Percentiles rank a stretch among this genome's conserved stretches.
These are phyloP conservation scores for Phycomyces nitens DNA, from an alignment of 192 early-diverging fungal genomes.

Conservation along the genomic window DNA sequence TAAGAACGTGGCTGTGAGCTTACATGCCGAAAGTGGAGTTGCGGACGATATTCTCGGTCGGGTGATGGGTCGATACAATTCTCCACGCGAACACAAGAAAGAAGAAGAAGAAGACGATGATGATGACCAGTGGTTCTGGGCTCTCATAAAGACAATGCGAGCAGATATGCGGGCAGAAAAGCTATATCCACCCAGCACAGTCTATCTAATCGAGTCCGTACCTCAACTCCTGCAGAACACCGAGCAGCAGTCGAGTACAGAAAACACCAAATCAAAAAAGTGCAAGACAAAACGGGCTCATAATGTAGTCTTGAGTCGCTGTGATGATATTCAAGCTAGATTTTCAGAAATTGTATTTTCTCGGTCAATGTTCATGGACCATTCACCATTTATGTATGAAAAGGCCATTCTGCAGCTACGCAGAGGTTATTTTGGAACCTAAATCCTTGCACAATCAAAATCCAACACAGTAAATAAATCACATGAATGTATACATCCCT, in stretches of 20 bases:
- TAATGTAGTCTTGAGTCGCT: conserved; percentile 53
- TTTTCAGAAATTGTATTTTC: conserved; percentile 80
- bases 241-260: conserved; percentile 12
- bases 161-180: conserved; percentile 85
- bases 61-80: conserved; percentile 43
- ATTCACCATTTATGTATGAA: conserved; percentile 73
- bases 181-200: conserved; percentile 75
- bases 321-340: conserved; percentile 72
- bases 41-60: conserved; percentile 64
- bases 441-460: background rate
- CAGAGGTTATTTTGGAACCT: conserved; percentile 25
- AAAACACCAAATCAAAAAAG: conserved; percentile 20
- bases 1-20: conserved; percentile 63
- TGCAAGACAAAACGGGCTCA: conserved; percentile 40
- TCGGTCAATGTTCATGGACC: conserved; percentile 75
- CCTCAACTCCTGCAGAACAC: conserved; percentile 41
- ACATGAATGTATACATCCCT: background rate
- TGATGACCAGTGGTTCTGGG: conserved; percentile 81
- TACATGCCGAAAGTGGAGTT: conserved; percentile 54
- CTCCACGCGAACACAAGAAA: conserved; percentile 20
- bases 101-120: conserved; percentile 36
- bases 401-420: conserved; percentile 30
- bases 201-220: conserved; percentile 59
- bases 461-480: conserved; percentile 1
- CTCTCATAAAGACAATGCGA: conserved; percentile 74